These are phyloP conservation scores for Aspergillus brasiliensis DNA, from an alignment of 2,329 filamentous ascomycete species.

Conservation along the genomic window DNA sequence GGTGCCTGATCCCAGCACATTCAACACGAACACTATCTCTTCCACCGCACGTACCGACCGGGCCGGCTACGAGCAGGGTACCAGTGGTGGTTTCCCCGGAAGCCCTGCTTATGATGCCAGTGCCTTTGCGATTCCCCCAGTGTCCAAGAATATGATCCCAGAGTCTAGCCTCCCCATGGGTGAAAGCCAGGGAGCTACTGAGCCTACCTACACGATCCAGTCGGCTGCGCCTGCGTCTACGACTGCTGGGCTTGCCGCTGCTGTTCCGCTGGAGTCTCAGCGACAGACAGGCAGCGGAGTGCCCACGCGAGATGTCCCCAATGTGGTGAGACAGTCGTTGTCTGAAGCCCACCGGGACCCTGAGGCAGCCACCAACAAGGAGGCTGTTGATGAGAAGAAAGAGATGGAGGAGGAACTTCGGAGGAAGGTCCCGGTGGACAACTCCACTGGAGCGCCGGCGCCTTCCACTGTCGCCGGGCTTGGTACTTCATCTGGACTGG, in stretches of 20 bases:
- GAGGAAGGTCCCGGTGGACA: constrained; percentile 44
- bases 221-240: constrained; percentile 54
- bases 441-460: constrained; percentile 43
- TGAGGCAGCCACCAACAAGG: constrained; percentile 70
- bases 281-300: constrained; percentile 21
- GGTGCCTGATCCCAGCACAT: constrained; percentile 66
- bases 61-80: constrained; percentile 81
- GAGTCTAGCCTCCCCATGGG: constrained; percentile 79
- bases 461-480: constrained; percentile 15
- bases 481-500: neutral
- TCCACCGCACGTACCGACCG: constrained; percentile 69
- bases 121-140: constrained; percentile 55
- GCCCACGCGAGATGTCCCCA: constrained; percentile 41
- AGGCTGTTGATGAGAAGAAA: constrained; percentile 74
- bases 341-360: constrained; percentile 60
- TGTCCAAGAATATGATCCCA: constrained; percentile 69
- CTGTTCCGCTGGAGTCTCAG: constrained; percentile 47
- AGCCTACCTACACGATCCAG: constrained; percentile 57
- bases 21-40: constrained; percentile 71
- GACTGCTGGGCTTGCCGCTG: constrained; percentile 48
- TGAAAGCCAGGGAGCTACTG: constrained; percentile 42
- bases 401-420: constrained; percentile 73
- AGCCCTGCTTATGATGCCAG: constrained; percentile 33
- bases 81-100: constrained; percentile 51
- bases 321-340: constrained; percentile 50